phyloP scores from a whole-genome alignment of 352 stramenopile genomes.

The Pythium volutum region DNA sequence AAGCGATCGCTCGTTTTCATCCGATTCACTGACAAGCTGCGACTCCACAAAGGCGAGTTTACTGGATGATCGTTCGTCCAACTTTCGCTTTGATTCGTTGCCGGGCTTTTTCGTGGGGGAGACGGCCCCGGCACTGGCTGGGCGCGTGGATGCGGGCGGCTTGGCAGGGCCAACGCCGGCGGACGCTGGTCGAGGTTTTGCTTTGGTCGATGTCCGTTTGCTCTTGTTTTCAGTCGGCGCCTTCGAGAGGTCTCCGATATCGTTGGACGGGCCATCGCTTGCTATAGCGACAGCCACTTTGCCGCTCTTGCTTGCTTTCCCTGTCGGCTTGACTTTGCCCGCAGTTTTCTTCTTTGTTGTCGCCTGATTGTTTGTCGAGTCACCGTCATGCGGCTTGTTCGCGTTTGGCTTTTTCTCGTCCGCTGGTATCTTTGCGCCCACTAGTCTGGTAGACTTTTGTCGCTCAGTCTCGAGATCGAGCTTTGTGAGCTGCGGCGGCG shows the following conservation, averaged over 20 bases:
- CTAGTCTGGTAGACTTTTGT: conserved; percentile 14
- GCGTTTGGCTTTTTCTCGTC: conserved; percentile 4
- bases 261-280: conserved; percentile 18
- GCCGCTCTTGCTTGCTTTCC: conserved; percentile 4
- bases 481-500: conserved; percentile 21
- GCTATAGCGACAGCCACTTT: conserved; percentile 15
- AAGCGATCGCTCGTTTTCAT: not conserved
- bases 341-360: not conserved
- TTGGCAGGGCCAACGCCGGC: not conserved
- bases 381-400: not conserved
- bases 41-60: conserved; percentile 10
- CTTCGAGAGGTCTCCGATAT: conserved; percentile 14
- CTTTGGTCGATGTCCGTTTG: not conserved
- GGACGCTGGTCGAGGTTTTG: conserved; percentile 18
- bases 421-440: not conserved
- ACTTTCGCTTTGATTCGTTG: not conserved
- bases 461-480: conserved; percentile 23
- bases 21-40: not conserved
- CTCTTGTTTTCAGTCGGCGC: not conserved
- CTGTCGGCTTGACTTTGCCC: not conserved
- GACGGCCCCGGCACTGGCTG: not conserved
- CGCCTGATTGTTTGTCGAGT: too few species aligned
- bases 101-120: not conserved
- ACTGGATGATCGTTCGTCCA: not conserved
- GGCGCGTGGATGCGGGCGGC: not conserved